Base-by-base conservation (phyloP, 768 basidiomycete genomes). In the Calvatia gigantea region DNA sequence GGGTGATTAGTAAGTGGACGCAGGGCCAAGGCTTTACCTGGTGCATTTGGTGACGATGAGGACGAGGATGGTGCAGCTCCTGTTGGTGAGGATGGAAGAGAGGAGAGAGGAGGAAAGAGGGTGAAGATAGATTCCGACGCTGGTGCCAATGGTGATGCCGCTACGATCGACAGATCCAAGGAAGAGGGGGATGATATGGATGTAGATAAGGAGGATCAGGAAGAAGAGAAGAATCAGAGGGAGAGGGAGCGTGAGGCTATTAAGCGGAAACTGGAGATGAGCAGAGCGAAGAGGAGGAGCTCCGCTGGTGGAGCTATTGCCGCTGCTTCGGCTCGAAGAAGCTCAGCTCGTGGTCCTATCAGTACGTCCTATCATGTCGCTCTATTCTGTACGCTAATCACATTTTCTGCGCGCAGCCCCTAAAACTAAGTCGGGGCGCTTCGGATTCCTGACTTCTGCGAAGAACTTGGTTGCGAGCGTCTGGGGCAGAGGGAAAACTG, bases 401-500 rank as follows among this genome's bases (percentile, higher is more conserved):
- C 47, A 56, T 28, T 21, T 51, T 42, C 50, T 15, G 44, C 75
- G 74, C 21, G 8, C 75, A 76, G 71, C 45, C 38, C 71, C 71
- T 2, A 73, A 73, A 63, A 66, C 69, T 4, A 82, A 82, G 60
- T 70, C 82, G 1, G 74, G 82, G 3, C 80, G 82, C 33, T 83
- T 89, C 56, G 89, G 87, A 1, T 89, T 91, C 72, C 67, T 91
- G 5, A 77, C 84, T 19, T 84, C 78, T 15, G 84, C 89, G 6
- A 91, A 89, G 66, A 80, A 81, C 0, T 71, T 91, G 2, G 88
- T 91, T 3, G 75, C 78, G 61, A 87, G 79, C 59, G 87, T 91
- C 1, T 91, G 87, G 87, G 84, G 82, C 61, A 75, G 86, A 60
- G 81, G 74, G 6, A 78, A 76, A 61, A 54, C 69, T 7, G 58